Conservation (phyloP, 768 basidiomycete genomes). For the Thelephora ganbajun region DNA sequence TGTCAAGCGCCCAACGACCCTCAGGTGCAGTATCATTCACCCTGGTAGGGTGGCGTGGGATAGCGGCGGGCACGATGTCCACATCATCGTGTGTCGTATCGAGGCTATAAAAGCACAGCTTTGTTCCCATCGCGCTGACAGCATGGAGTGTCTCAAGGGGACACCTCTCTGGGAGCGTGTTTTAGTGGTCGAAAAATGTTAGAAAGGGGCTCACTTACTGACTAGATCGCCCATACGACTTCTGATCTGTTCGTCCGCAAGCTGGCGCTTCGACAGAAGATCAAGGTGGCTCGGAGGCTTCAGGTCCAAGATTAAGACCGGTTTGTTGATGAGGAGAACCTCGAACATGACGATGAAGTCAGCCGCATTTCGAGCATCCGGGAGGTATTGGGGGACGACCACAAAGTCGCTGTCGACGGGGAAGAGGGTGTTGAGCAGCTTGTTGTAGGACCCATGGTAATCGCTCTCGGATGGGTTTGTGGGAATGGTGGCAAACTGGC, state of each 20-base stretch:
- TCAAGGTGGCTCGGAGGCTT: conserved; percentile 4
- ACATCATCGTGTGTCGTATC: background rate
- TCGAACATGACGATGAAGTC: background rate
- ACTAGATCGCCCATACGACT: conserved; percentile 9
- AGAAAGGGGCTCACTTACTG: too few species aligned
- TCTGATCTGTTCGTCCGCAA: conserved; percentile 19
- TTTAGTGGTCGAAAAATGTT: too few species aligned
- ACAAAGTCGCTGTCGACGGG: conserved; percentile 19
- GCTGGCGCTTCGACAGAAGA: conserved; percentile 14
- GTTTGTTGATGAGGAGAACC: background rate
- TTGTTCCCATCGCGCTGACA: conserved; percentile 13
- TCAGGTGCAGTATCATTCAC: conserved; percentile 16
- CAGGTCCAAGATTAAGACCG: conserved; percentile 5
- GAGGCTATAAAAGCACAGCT: conserved; percentile 17
- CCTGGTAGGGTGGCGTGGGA: conserved; percentile 4
- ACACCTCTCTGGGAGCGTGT: conserved; percentile 8
- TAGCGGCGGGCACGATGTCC: conserved; percentile 7
- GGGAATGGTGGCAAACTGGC: too few species aligned
- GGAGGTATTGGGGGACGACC: conserved; percentile 14
- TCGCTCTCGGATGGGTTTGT: background rate
- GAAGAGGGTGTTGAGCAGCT: conserved; percentile 22
- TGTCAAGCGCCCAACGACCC: conserved; percentile 22
- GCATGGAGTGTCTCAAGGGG: conserved; percentile 15
- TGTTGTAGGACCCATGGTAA: conserved; percentile 19
- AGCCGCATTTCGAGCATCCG: background rate